Evolutionary conservation across 306 rosid genomes (phyloP), one percentile per base, ranked within the genome.

Genomic region (Gleditsia sinensis): DNA sequence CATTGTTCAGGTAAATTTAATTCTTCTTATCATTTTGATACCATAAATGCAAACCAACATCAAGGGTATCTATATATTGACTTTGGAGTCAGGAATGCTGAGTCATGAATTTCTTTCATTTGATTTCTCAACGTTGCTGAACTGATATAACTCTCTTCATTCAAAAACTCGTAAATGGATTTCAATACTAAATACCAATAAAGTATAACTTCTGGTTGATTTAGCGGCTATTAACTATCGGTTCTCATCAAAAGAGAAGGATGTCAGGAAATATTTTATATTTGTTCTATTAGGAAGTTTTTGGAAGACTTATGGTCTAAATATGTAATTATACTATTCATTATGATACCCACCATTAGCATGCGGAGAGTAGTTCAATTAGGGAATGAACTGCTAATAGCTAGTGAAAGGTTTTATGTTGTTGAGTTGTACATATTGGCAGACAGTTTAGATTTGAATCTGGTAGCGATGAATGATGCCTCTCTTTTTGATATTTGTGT

Each of bases 1-100:
- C 48, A 85, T 83, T 81, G 60, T 79, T 49, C 88, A 85, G 90
- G 92, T 88, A 69, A 72, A 75, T 71, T 61, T 32, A 58, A 73
- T 40, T 69, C n/a, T 71, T 70, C 58, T 30, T 69, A 37, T 62
- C 37, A 58, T 45, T n/a, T n/a, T n/a, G n/a, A 51, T 48, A 48
- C 46, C 17, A 51, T 72, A n/a, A n/a, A n/a, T n/a, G n/a, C n/a
- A n/a, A n/a, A n/a, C n/a, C 21, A 17, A 12, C 27, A 20, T 39
- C 16, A n/a, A 12, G 75, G 23, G 49, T 62, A 2, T 60, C 23
- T 13, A 63, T 50, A 17, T 64, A 76, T 46, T 40, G 66, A 73
- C 46, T 72, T 24, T 54, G 56, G 61, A 19, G 62, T 32, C 27
- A 21, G 24, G 39, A 72, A 33, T 19, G 23, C 40, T 43, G 9